Conservation (phyloP, 805 yeast species). For the Debaryomyces castellii region DNA sequence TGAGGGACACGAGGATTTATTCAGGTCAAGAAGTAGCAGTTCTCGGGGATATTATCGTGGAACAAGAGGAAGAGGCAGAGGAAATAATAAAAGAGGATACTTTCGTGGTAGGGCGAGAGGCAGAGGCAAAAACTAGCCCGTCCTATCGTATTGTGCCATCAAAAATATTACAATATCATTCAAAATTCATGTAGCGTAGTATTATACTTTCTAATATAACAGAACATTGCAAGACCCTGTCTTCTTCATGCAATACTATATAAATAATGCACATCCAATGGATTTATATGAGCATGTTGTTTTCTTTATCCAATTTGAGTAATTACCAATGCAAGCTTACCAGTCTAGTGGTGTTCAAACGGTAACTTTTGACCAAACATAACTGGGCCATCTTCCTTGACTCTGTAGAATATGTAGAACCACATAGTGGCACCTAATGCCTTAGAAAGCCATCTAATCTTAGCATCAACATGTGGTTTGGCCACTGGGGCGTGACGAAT, state of each 20-base stretch:
- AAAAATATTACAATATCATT: not conserved
- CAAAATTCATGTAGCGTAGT: not conserved
- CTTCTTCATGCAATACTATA: slow-evolving; percentile 1
- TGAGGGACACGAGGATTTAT: slow-evolving; percentile 6
- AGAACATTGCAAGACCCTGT: slow-evolving; percentile 2
- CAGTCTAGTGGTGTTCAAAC: slow-evolving; percentile 32
- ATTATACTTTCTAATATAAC: not conserved
- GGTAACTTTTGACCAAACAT: slow-evolving; percentile 50
- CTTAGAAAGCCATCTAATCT: slow-evolving; percentile 60
- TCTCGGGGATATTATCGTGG: slow-evolving; percentile 9
- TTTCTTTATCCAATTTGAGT: not conserved
- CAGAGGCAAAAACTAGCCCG: slow-evolving; percentile 5
- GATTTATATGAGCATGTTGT: not conserved
- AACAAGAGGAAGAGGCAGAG: slow-evolving; percentile 16
- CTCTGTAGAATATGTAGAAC: slow-evolving; percentile 83
- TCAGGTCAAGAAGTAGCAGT: not conserved
- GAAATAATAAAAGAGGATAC: slow-evolving; percentile 7
- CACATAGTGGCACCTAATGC: slow-evolving; percentile 82
- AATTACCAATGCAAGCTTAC: not conserved
- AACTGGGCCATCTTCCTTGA: slow-evolving; percentile 68
- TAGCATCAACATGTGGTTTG: slow-evolving; percentile 61
- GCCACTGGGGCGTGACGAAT: slow-evolving; percentile 61
- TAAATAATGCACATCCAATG: not conserved
- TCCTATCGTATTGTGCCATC: not conserved
- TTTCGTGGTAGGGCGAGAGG: slow-evolving; percentile 11